Base-by-base conservation (phyloP, 257 asterid genomes). In the Solanum piurae region DNA sequence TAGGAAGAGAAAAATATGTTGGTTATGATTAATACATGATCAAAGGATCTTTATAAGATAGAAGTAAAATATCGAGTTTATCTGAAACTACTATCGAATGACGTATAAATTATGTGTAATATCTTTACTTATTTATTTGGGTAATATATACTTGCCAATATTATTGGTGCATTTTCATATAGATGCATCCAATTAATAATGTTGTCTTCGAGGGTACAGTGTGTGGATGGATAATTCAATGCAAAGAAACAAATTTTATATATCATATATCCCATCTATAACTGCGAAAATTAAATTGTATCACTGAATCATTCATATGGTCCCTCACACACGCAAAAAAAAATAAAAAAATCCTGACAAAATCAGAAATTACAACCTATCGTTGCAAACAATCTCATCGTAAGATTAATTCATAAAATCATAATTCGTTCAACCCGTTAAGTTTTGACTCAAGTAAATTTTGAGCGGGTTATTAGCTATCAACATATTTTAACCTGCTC, bases 281-380 rank as follows among this genome's bases (percentile, higher is more conserved):
- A 33, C 37, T n/a, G 84, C 36, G 0, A 77, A 77, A 42, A 42
- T 7, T n/a, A 77, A 77, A 77, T 77, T 11, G 23, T 25, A 42
- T 42, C 62, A 77, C 84, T 77, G 84, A n/a, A 77, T 25, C 37
- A n/a, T n/a, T 77, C 52, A 75, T 42, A 13, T 42, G 64, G 25
- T 25, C 62, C 64, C 83, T 21, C 12, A 18, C 62, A 52, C 62
- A 52, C 62, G 62, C 58, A 55, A 18, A 5, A 52, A 49, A 49
- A 46, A 42, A 42, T 5, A 18, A 58, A 21, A 18, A 52, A 6
- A 18, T 55, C 2, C 10, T 18, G n/a, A 55, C 64, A 60, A 21
- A 60, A 60, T 23, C 6, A 60, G 69, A 60, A 60, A 60, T 60
- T 60, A 60, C 29, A 60, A 23, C 69, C 3, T 21, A 23, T 9